Evolutionary conservation across 495 filamentous ascomycete genomes (phyloP).

Genomic region (Haplographium delicatum): DNA sequence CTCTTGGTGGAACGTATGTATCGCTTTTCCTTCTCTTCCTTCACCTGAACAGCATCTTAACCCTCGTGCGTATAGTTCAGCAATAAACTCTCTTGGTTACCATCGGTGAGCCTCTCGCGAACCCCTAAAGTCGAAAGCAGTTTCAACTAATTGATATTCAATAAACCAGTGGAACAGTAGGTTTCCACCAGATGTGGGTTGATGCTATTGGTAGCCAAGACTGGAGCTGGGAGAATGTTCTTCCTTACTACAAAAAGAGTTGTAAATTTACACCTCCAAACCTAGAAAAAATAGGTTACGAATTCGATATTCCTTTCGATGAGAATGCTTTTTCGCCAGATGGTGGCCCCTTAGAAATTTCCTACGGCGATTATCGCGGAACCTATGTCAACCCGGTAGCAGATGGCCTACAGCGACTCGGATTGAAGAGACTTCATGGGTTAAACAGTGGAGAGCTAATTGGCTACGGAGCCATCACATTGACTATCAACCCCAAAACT

Average conservation of each 20-base stretch:
- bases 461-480: conserved; percentile 31
- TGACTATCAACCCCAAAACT: conserved; percentile 32
- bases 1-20: conserved; percentile 24
- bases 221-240: conserved; percentile 47
- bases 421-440: conserved; percentile 27
- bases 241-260: conserved; percentile 51
- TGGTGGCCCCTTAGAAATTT: conserved; percentile 50
- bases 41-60: too few relatives aligned
- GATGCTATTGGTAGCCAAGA: conserved; percentile 48
- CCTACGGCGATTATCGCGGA: conserved; percentile 42
- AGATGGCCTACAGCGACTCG: conserved; percentile 31
- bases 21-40: too few relatives aligned
- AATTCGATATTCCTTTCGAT: too few relatives aligned
- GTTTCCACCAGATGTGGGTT: conserved; percentile 51
- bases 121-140: too few relatives aligned
- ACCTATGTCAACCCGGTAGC: conserved; percentile 30
- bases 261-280: conserved; percentile 48
- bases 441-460: conserved; percentile 39
- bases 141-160: too few relatives aligned
- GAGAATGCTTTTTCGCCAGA: too few relatives aligned
- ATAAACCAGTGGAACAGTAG: conserved; percentile 37
- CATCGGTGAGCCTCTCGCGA: too few relatives aligned
- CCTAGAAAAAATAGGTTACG: conserved; percentile 33
- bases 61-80: too few relatives aligned
- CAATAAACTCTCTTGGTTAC: conserved; percentile 27